These are phyloP conservation scores for Candida qinlingensis DNA, from an alignment of 805 yeast species.

Conservation along the genomic window DNA sequence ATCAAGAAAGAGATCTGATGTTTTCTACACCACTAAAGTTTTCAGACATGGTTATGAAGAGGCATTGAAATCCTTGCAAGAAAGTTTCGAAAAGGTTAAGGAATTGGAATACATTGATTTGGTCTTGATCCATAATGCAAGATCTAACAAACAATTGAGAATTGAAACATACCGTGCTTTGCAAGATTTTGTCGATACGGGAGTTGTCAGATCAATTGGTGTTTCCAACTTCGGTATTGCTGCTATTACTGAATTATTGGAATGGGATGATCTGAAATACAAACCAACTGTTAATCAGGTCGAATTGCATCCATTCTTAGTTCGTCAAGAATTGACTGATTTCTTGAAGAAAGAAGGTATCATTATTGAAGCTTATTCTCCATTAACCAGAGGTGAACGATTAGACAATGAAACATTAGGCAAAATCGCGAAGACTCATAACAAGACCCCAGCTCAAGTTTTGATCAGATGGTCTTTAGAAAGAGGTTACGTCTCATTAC, in stretches of 20 bases:
- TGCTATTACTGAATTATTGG: conserved; percentile 53
- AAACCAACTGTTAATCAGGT: conserved; percentile 73
- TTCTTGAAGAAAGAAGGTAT: conserved; percentile 52
- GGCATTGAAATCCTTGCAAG: conserved; percentile 51
- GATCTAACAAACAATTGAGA: conserved; percentile 41
- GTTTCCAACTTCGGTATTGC: conserved; percentile 64
- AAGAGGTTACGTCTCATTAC: conserved; percentile 65
- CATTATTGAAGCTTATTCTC: conserved; percentile 61
- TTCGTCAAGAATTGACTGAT: conserved; percentile 10
- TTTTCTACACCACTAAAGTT: conserved; percentile 24
- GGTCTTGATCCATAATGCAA: conserved; percentile 62
- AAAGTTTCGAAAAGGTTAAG: conserved; percentile 45
- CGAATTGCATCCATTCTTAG: conserved; percentile 77
- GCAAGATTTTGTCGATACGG: conserved; percentile 61
- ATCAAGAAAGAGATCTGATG: conserved; percentile 52
- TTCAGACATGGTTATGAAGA: conserved; percentile 40
- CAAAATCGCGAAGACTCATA: conserved; percentile 42
- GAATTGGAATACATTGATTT: conserved; percentile 62
- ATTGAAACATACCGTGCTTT: conserved; percentile 65
- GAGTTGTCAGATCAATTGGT: conserved; percentile 59
- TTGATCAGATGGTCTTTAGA: conserved; percentile 67
- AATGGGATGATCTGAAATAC: conserved; percentile 45
- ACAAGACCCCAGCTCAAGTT: conserved; percentile 54
- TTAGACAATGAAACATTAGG: conserved; percentile 47
- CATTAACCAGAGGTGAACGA: conserved; percentile 61